Percentiles rank a stretch among this genome's conserved stretches.
These are phyloP conservation scores for Pseudogymnoascus sp. DNA, from an alignment of 2,329 filamentous ascomycete genomes.

Conservation along the genomic window DNA sequence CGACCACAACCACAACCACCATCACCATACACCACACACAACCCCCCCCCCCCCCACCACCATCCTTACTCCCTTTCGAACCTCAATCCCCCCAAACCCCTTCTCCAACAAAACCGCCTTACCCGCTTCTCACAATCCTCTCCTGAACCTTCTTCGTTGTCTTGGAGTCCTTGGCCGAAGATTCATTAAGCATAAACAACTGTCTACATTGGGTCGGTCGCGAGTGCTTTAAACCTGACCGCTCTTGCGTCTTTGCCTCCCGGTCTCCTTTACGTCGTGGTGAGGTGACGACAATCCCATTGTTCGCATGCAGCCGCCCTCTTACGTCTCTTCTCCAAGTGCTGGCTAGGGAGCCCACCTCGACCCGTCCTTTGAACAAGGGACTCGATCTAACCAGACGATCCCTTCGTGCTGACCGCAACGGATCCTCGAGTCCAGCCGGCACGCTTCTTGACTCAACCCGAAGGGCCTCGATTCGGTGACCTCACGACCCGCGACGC, in stretches of 20 bases:
- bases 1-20: neutral
- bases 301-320: neutral
- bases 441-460: neutral
- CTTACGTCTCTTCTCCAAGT: neutral
- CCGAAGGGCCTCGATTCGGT: neutral
- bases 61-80: neutral
- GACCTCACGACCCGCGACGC: neutral
- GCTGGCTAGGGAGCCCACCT: neutral
- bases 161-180: neutral
- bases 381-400: neutral
- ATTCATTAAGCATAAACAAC: neutral
- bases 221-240: neutral
- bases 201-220: neutral
- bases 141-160: neutral
- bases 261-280: neutral
- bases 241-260: neutral
- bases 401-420: neutral
- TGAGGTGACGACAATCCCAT: neutral
- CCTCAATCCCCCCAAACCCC: neutral
- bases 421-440: neutral
- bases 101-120: neutral
- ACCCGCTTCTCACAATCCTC: neutral
- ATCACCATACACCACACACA: neutral
- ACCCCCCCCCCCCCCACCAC: neutral
- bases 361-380: neutral